A percentile compares a stretch with the other conserved stretches of the same genome.
phyloP scores from a whole-genome alignment of 1,284 basidiomycete species.

The Naganishia sp. region DNA sequence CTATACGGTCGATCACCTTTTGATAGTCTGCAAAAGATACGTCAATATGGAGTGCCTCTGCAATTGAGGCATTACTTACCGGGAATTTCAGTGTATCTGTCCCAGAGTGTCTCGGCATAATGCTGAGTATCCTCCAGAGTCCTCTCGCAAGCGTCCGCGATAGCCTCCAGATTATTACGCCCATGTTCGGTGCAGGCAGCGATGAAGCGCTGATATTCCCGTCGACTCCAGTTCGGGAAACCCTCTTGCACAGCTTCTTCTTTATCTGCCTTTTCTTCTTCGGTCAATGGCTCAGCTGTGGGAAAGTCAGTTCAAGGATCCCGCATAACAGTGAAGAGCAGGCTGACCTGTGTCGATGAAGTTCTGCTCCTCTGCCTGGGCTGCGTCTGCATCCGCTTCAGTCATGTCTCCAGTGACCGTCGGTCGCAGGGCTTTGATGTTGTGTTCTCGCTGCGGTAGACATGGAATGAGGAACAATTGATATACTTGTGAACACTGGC shows the following conservation, averaged over 20 bases:
- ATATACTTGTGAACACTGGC: conserved; percentile 29
- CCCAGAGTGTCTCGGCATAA: conserved; percentile 86
- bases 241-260: conserved; percentile 75
- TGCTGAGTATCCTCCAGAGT: conserved; percentile 73
- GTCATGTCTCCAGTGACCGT: conserved; percentile 48
- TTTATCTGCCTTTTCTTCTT: conserved; percentile 79
- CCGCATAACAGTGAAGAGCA: neutral
- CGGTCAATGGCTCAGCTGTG: conserved; percentile 79
- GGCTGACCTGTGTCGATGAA: conserved; percentile 74
- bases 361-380: conserved; percentile 77
- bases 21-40: conserved; percentile 63
- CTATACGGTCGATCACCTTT: conserved; percentile 75
- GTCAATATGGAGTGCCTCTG: neutral
- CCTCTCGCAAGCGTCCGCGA: conserved; percentile 86
- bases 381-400: conserved; percentile 80
- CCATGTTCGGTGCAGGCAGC: conserved; percentile 82
- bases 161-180: conserved; percentile 73
- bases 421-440: conserved; percentile 65
- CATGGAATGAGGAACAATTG: neutral
- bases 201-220: conserved; percentile 92
- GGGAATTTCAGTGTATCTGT: conserved; percentile 82
- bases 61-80: conserved; percentile 57
- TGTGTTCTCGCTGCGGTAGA: conserved; percentile 67
- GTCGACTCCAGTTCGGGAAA: conserved; percentile 85
- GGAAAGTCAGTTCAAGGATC: neutral